A percentile compares a stretch with the other conserved stretches of the same genome.
Conservation (phyloP, 441 rosid genomes). For the Macaranga tanarius region DNA sequence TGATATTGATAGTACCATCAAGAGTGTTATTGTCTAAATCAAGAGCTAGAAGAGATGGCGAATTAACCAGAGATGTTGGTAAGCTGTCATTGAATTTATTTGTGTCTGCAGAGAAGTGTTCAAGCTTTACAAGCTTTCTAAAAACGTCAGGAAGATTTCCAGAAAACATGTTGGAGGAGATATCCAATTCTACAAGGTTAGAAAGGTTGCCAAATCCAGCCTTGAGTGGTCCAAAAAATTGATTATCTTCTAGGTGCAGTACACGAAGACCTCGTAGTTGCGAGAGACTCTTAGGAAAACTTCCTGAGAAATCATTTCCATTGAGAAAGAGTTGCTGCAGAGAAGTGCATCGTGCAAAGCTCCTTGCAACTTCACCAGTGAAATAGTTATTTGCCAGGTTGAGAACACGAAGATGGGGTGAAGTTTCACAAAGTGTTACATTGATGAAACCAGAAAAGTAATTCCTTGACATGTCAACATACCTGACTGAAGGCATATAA, state of each 20-base stretch:
- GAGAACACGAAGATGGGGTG: not conserved
- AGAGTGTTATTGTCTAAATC: conserved; percentile 10
- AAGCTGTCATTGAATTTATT: conserved; percentile 10
- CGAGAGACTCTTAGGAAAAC: not conserved
- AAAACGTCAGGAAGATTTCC: conserved; percentile 23
- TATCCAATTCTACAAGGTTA: conserved; percentile 18
- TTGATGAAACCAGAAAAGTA: not conserved
- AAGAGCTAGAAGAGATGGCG: conserved; percentile 2
- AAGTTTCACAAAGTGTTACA: conserved; percentile 10
- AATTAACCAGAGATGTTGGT: conserved; percentile 17
- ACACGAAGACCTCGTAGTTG: not conserved
- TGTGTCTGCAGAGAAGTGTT: not conserved
- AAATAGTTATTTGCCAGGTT: conserved; percentile 13
- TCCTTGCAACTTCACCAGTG: not conserved
- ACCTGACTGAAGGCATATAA: conserved; percentile 2
- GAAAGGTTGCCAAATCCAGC: conserved; percentile 8
- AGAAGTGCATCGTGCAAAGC: conserved; percentile 6
- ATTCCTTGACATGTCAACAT: conserved; percentile 12
- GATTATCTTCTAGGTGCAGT: conserved; percentile 18
- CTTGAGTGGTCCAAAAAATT: conserved; percentile 10
- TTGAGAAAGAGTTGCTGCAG: conserved; percentile 13
- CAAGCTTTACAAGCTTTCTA: conserved; percentile 1
- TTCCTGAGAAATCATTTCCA: not conserved
- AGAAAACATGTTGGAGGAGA: conserved; percentile 17
- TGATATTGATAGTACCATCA: conserved; percentile 1